phyloP scores from a whole-genome alignment of 192 early-diverging fungal species.

The Coemansia sp. region DNA sequence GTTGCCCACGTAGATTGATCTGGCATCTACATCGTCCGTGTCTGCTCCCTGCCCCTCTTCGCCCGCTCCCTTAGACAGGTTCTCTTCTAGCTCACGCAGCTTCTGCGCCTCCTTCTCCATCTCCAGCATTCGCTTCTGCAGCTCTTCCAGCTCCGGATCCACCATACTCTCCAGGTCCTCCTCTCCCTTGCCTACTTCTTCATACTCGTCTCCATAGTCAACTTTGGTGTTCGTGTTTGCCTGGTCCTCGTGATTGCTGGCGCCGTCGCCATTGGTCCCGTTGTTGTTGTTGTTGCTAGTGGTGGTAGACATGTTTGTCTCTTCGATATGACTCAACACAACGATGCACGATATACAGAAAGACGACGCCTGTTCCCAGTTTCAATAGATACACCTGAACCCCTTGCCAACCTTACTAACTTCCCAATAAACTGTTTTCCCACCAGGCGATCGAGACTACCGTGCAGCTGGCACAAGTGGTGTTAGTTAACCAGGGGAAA shows the following conservation, averaged over 20 bases:
- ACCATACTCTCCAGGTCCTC: constrained; percentile 14
- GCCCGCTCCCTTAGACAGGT: constrained; percentile 31
- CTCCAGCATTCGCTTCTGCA: constrained; percentile 48
- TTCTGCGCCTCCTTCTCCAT: constrained; percentile 55
- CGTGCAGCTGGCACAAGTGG: no score
- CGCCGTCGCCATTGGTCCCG: constrained; percentile 4
- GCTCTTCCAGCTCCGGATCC: constrained; percentile 48
- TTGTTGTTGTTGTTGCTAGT: background rate
- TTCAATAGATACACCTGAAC: no score
- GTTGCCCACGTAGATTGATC: constrained; percentile 95
- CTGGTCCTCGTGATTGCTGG: constrained; percentile 14
- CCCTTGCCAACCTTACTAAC: no score
- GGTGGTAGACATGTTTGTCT: constrained; percentile 2
- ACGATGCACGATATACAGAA: background rate
- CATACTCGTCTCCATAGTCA: constrained; percentile 28
- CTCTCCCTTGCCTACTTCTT: constrained; percentile 7
- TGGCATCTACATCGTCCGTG: constrained; percentile 63
- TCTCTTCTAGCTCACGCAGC: constrained; percentile 52
- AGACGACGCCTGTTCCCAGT: background rate
- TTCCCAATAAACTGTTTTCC: no score
- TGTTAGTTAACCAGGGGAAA: no score
- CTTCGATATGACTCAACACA: background rate
- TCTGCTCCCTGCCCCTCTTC: constrained; percentile 19
- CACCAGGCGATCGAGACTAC: no score
- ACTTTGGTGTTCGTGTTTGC: constrained; percentile 9